Percentiles rank a stretch among this genome's conserved stretches.
Evolutionary conservation across 305 asterid genomes (phyloP).

Genomic region (Plantago coronopus): DNA sequence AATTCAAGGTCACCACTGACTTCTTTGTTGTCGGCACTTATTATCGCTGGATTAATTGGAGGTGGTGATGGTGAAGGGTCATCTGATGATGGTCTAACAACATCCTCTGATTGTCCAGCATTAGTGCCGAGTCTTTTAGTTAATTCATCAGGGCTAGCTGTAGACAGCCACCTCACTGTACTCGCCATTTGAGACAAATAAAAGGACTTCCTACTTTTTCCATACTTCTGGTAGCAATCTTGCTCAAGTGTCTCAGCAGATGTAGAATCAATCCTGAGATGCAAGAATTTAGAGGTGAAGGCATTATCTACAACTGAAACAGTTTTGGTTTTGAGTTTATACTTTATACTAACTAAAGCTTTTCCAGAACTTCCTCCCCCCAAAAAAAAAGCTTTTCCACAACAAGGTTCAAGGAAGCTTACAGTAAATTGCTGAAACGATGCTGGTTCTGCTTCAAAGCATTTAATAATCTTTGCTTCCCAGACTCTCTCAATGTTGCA

Average conservation of each 20-base stretch:
- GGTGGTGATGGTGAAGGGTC: constrained; percentile 34
- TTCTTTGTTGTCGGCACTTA: constrained; percentile 26
- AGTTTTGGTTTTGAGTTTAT: background rate
- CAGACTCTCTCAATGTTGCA: constrained; percentile 62
- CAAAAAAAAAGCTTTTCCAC: constrained; percentile 1
- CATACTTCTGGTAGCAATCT: constrained; percentile 66
- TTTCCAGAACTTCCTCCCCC: too few relatives aligned
- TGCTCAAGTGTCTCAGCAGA: constrained; percentile 63
- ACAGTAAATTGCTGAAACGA: constrained; percentile 45
- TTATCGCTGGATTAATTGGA: constrained; percentile 16
- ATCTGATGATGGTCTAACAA: constrained; percentile 24
- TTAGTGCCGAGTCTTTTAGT: constrained; percentile 36
- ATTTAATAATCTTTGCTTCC: constrained; percentile 65
- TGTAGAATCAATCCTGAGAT: constrained; percentile 49
- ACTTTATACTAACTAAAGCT: background rate
- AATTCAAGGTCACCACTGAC: constrained; percentile 20
- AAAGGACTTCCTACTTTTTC: constrained; percentile 68
- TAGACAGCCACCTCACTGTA: constrained; percentile 73
- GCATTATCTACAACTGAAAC: background rate
- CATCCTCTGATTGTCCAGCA: constrained; percentile 24
- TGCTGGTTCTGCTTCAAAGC: constrained; percentile 63
- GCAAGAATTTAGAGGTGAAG: background rate
- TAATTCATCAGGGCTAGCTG: constrained; percentile 57
- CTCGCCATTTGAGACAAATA: constrained; percentile 85
- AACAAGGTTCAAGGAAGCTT: constrained; percentile 20